Evolutionary conservation across 2,329 filamentous ascomycete genomes (phyloP), one percentile per base, ranked within the genome.

Genomic region (Calonectria crousiana): DNA sequence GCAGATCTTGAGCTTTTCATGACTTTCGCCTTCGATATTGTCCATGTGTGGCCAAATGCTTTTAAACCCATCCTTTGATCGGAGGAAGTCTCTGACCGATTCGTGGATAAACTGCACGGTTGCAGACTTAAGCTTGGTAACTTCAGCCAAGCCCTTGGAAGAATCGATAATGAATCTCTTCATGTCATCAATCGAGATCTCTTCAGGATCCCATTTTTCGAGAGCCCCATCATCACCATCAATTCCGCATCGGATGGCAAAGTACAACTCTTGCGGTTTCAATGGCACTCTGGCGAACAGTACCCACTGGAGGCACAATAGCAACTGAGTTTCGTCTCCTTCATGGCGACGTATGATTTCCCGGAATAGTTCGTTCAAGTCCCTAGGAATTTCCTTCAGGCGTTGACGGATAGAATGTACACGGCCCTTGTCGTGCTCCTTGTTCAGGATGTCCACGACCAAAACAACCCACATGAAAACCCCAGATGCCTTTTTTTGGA

Each of bases 231-330:
- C 26, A 34, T 51, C 53, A 36, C 23, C 20, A 36, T 44, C 30
- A 14, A 10, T 62, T 1, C 58, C 68, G 13, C 76, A 49, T 2
- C 70, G 34, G 2, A 79, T 56, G 0, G 78, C 80, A 26, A 78
- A 78, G 77, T 88, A 90, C 1, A 90, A 81, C 77, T 91, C 85
- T 18, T 84, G 75, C 0, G 80, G 85, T 0, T 67, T 82, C 6
- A 91, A 75, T 0, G 89, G 88, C 0, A 81, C 78, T 30, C 79
- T 84, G 2, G 90, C 84, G 67, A 86, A 92, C 0, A 92, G 83
- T 3, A 92, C 82, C 87, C 88, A 92, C 66, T 67, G 86, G 0
- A 92, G 78, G 56, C 87, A 90, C 1, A 89, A 77, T 0, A 85
- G 73, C 1, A 91, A 76, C 0, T 84, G 80, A 1, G 86, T 81